Base-by-base conservation (phyloP, 106 monocot genomes). In the Triglochin maritima region DNA sequence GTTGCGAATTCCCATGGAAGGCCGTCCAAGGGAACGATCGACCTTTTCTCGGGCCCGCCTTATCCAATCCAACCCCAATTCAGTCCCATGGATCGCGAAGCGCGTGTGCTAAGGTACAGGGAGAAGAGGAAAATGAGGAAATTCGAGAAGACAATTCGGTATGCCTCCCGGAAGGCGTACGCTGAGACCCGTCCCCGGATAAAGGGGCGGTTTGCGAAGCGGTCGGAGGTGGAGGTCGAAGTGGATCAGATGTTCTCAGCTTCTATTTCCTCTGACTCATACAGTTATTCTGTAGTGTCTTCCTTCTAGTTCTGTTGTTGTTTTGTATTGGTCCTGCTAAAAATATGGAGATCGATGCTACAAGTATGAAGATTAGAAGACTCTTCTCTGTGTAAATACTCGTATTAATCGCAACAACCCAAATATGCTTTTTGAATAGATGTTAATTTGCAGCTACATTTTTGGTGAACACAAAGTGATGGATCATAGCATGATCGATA, bases 111-210 rank as follows among this genome's bases (percentile, higher is more conserved):
- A n/a, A 56, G 89, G 61, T 89, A 89, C 79, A 75, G 89, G 61
- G 89, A 89, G 76, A 89, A 89, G 79, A 80, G 74, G 68, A 89
- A 86, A 77, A 77, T 47, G 3, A 70, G 89, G 59, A 81, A 65
- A 44, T 89, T 89, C 65, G 82, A 89, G 78, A 89, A 89, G 72
- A 84, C 82, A 3, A 89, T 89, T 7, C 68, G 88, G 63, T 89
- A 88, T 53, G 88, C 88, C 4, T 87, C 87, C 1, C 81, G 87
- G 66, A 87, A 87, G 77, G 87, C 87, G 3, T 87, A 87, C 59
- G 88, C 85, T 5, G 88, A 89, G 59, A 78, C 82, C 4, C 70
- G 88, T 48, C 88, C 88, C 1, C 72, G 88, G 6, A 82, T 89
- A 65, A 89, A 89, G 59, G 88, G 88, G 3, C 67, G 88, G 5